These are phyloP conservation scores for Oxalis stricta DNA, from an alignment of 441 rosid species.

Conservation along the genomic window DNA sequence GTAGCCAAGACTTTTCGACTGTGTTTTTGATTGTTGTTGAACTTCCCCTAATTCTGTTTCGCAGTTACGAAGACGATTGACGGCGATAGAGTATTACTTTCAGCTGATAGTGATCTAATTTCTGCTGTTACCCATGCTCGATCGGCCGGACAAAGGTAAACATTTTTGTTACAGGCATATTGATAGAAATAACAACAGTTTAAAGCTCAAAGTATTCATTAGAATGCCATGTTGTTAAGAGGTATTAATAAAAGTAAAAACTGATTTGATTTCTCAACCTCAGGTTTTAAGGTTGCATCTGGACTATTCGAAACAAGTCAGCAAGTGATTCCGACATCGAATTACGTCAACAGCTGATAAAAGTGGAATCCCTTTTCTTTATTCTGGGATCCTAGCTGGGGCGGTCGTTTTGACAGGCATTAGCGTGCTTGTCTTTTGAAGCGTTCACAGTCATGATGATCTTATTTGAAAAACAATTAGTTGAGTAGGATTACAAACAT, in stretches of 20 bases:
- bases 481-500: no score
- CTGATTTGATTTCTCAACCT: not conserved
- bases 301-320: constrained; percentile 35
- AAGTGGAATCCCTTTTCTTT: constrained; percentile 20
- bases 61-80: constrained; percentile 81
- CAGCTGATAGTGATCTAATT: constrained; percentile 54
- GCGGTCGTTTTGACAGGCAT: constrained; percentile 51
- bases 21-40: not conserved
- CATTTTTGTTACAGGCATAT: not conserved
- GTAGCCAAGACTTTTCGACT: not conserved
- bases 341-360: constrained; percentile 11
- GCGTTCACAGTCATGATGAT: constrained; percentile 43
- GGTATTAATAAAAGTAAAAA: not conserved
- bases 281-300: constrained; percentile 72
- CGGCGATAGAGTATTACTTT: constrained; percentile 57
- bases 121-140: constrained; percentile 50
- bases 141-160: constrained; percentile 50
- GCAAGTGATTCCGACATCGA: constrained; percentile 14
- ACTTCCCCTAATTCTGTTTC: not conserved
- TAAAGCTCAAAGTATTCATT: not conserved
- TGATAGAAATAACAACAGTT: no score
- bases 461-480: no score
- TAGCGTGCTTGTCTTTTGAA: constrained; percentile 42
- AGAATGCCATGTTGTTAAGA: not conserved
- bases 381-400: constrained; percentile 37